phyloP scores from a whole-genome alignment of 345 rosid genomes.

The Eucalyptus caleyi region DNA sequence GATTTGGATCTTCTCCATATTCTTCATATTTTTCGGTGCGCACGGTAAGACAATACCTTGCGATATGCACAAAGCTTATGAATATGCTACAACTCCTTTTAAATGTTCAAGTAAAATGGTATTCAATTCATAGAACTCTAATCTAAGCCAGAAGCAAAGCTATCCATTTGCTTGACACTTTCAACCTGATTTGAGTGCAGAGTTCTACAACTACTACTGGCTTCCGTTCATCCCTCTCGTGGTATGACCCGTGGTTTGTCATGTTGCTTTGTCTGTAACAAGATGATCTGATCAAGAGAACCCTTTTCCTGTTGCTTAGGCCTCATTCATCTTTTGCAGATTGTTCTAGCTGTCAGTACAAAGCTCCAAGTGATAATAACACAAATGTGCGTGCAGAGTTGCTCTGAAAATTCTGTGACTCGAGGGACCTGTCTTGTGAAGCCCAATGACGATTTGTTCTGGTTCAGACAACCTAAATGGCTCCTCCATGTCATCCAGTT shows the following conservation, averaged over 20 bases:
- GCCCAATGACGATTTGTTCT: slow-evolving; percentile 4
- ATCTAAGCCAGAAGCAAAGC: background rate
- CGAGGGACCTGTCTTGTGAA: background rate
- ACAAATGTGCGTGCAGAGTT: slow-evolving; percentile 2
- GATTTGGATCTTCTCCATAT: slow-evolving; percentile 10
- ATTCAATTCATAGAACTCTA: background rate
- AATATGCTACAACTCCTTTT: background rate
- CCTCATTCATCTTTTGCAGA: background rate
- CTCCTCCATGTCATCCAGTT: slow-evolving; percentile 6
- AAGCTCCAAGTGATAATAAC: slow-evolving; percentile 6
- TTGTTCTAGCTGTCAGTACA: slow-evolving; percentile 1
- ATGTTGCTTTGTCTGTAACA: background rate
- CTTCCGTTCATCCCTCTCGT: slow-evolving; percentile 9
- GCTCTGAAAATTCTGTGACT: background rate
- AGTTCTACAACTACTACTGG: slow-evolving; percentile 7
- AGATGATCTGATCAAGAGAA: background rate
- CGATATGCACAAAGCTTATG: background rate
- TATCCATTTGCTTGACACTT: background rate
- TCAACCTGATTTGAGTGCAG: background rate
- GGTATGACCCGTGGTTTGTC: background rate
- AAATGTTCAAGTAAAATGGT: background rate
- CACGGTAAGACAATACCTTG: background rate
- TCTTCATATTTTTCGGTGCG: slow-evolving; percentile 11
- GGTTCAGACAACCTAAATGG: slow-evolving; percentile 9
- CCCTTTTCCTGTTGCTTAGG: background rate